Base-by-base conservation (phyloP, 148 eudicot species). In the Silene latifolia region DNA sequence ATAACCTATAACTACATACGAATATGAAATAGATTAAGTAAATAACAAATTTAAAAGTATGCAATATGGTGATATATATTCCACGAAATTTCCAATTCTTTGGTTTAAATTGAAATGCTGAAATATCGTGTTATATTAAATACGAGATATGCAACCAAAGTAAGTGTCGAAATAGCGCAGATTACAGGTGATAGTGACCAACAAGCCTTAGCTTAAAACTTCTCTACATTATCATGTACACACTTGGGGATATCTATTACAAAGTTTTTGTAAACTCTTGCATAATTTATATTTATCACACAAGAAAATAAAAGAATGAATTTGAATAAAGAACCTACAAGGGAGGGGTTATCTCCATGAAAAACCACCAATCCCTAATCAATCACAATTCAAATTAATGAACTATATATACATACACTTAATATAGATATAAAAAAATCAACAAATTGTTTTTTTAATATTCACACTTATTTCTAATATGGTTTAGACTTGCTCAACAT, bases 401-500 rank as follows among this genome's bases (percentile, higher is more conserved):
- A 47, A 61, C 58, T 75, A 46, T 56, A 23, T n/a, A 48, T n/a
- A 64, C 35, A n/a, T n/a, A n/a, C n/a, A n/a, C n/a, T n/a, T n/a
- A n/a, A n/a, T n/a, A n/a, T n/a, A n/a, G n/a, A n/a, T n/a, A n/a
- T n/a, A n/a, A n/a, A n/a, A n/a, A n/a, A 21, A 14, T 77, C 56
- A 47, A 63, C 24, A 21, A 12, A 62, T 25, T 62, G 8, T 8
- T 32, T 32, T n/a, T 32, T 32, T 2, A 32, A 32, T 32, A 32
- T 32, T 32, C 35, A 32, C 35, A 32, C 35, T 4, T 2, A 2
- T 32, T 11, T 15, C 56, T 51, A 51, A 62, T 60, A 11, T 20
- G 14, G 71, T 70, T 64, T 74, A 74, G 72, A 39, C 83, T 81
- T 82, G 86, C 51, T 80, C 72, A 75, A 72, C 69, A 69, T 80